Conservation (phyloP, 2,329 filamentous ascomycete species). For the Bipolaris bicolor region DNA sequence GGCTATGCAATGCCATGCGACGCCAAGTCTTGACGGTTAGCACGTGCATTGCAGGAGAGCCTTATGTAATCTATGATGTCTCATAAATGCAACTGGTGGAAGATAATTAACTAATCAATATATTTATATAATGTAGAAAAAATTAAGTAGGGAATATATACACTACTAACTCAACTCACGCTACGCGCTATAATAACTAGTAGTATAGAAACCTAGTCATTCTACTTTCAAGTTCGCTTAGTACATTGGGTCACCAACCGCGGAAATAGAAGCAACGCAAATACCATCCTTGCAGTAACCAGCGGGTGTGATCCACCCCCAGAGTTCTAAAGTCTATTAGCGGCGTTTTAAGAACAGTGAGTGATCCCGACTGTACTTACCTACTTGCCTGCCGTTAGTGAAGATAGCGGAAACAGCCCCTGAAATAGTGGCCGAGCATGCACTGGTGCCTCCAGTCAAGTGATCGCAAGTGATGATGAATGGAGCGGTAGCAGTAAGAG, state of each 20-base stretch:
- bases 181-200: too few relatives aligned
- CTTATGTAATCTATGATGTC: background rate
- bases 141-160: too few relatives aligned
- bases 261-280: constrained; percentile 9
- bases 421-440: constrained; percentile 10
- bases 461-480: constrained; percentile 12
- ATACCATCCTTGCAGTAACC: constrained; percentile 11
- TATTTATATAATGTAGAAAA: too few relatives aligned
- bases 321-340: constrained; percentile 4
- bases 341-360: background rate
- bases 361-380: background rate
- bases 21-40: background rate
- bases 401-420: constrained; percentile 8
- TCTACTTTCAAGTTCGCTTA: background rate
- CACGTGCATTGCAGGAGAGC: background rate
- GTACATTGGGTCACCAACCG: constrained; percentile 13
- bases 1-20: constrained; percentile 11
- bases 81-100: too few relatives aligned
- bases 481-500: constrained; percentile 10
- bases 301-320: constrained; percentile 12
- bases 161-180: too few relatives aligned
- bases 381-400: constrained; percentile 7
- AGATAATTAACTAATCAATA: too few relatives aligned
- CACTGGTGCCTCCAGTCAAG: background rate
- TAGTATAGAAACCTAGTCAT: background rate